Base-by-base conservation (phyloP, 768 basidiomycete genomes). In the Peribolospora baueri region DNA sequence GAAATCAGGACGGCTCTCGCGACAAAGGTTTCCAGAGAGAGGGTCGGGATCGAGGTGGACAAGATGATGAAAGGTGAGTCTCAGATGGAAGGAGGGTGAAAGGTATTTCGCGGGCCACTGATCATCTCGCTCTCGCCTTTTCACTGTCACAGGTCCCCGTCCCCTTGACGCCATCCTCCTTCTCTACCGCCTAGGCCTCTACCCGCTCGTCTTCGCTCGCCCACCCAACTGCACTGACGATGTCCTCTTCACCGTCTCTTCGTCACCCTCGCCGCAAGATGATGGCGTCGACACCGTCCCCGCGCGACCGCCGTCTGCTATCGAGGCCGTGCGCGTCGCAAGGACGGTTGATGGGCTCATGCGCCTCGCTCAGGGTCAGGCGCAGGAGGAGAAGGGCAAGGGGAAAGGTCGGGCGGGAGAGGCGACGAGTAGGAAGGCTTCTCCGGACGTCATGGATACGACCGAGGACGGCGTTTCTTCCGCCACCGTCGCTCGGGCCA, bases 21-120 rank as follows among this genome's bases (percentile, higher is more conserved):
- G 7, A 72, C 71, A 2, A 93, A 95, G 65, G 83, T 98, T 49
- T 81, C 82, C 42, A 76, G 85, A 52, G 93, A 97, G 69, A 76
- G 93, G 13, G 77, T 88, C 5, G 90, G 90, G 0, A 82, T 82
- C 58, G 93, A 98, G 67, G 63, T 97, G 10, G 76, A 82, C 58
- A 98, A 97, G 66, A 97, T 95, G 84, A 74, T 97, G 65, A 79
- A 79, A 71, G 81, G 91, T 81, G 37, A 8, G 53, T 55, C 10
- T 6, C 47, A 10, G 9, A n/a, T 48, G 4, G n/a, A 37, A 42
- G 9, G 6, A 8, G 13, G 41, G 42, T 48, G 38, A 25, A 3
- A 9, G 4, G 4, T 3, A 1, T 42, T 42, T 14, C 13, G 25
- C 25, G 25, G 25, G 25, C 25, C 37, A n/a, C 14, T 11, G 39